A percentile compares a stretch with the other conserved stretches of the same genome.
These are phyloP conservation scores for Brettanomyces nanus DNA, from an alignment of 805 yeast genomes.

Conservation along the genomic window DNA sequence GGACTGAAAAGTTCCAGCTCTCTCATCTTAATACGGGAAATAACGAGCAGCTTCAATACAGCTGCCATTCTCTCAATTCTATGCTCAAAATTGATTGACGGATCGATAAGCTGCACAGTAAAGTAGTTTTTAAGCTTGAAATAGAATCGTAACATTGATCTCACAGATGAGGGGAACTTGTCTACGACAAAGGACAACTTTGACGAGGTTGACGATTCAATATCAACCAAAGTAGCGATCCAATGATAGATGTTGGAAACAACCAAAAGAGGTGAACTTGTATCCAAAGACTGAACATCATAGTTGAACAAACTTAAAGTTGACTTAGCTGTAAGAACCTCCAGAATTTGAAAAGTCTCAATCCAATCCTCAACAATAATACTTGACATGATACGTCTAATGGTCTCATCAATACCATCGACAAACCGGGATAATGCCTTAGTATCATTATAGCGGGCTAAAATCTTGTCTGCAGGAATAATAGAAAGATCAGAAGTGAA, in stretches of 20 bases:
- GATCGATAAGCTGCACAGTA: constrained; percentile 55
- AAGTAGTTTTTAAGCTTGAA: constrained; percentile 58
- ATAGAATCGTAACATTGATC: constrained; percentile 59
- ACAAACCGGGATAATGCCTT: constrained; percentile 54
- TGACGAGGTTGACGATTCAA: constrained; percentile 5
- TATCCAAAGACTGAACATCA: constrained; percentile 30
- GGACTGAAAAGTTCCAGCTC: constrained; percentile 36
- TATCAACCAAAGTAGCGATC: constrained; percentile 50
- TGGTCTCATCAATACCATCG: constrained; percentile 52
- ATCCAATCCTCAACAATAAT: constrained; percentile 73
- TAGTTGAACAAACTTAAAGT: constrained; percentile 50
- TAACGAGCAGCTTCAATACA: constrained; percentile 55
- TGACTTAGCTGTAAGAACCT: constrained; percentile 54
- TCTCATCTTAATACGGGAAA: constrained; percentile 61
- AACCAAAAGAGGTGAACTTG: constrained; percentile 46
- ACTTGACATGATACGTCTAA: constrained; percentile 47
- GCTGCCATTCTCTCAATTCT: constrained; percentile 65
- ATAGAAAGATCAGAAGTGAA: constrained; percentile 33
- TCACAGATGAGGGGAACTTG: constrained; percentile 62
- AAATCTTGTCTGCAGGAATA: constrained; percentile 26
- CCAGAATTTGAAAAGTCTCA: constrained; percentile 62
- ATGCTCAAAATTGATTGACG: constrained; percentile 44
- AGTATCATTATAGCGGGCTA: constrained; percentile 29
- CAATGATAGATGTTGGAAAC: constrained; percentile 66
- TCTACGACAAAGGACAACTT: constrained; percentile 21